phyloP scores from a whole-genome alignment of 164 flowering plant genomes.

The Santalum album region DNA sequence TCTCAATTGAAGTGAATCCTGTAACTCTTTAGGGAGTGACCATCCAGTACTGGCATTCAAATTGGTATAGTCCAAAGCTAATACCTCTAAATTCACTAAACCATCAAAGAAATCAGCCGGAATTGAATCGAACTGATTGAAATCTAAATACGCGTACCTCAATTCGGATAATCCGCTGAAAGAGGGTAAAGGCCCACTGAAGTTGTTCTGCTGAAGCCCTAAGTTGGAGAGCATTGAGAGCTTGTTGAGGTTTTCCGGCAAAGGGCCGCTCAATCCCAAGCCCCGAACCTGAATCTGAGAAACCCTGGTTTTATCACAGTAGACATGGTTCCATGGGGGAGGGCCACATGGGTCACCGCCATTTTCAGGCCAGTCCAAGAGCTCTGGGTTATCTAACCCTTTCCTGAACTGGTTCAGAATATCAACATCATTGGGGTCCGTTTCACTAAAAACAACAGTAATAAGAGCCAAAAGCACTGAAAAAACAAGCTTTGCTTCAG shows the following conservation, averaged over 20 bases:
- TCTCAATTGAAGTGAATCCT: constrained; percentile 33
- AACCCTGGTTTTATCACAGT: constrained; percentile 35
- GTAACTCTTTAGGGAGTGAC: constrained; percentile 37
- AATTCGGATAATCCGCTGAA: constrained; percentile 44
- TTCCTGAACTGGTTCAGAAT: constrained; percentile 36
- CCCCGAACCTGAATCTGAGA: constrained; percentile 53
- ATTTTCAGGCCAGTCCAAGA: constrained; percentile 43
- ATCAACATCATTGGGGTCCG: constrained; percentile 42
- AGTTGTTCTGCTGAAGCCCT: constrained; percentile 50
- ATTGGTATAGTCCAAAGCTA: constrained; percentile 53
- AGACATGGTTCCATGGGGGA: constrained; percentile 36
- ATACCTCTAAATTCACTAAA: constrained; percentile 28
- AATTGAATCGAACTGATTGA: constrained; percentile 47
- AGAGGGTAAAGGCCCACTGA: constrained; percentile 43
- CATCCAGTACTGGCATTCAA: constrained; percentile 49
- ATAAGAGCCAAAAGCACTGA: constrained; percentile 6
- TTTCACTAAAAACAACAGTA: constrained; percentile 19
- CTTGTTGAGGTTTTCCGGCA: constrained; percentile 46
- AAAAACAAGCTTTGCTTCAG: not conserved
- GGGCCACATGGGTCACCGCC: constrained; percentile 59
- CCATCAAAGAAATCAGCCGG: constrained; percentile 55
- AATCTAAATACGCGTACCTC: constrained; percentile 43
- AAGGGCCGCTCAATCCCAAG: constrained; percentile 42
- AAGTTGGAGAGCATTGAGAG: constrained; percentile 34
- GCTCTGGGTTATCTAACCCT: constrained; percentile 49